Evolutionary conservation across 177 flowering plant genomes (phyloP).

Genomic region (Vitis hybrid): DNA sequence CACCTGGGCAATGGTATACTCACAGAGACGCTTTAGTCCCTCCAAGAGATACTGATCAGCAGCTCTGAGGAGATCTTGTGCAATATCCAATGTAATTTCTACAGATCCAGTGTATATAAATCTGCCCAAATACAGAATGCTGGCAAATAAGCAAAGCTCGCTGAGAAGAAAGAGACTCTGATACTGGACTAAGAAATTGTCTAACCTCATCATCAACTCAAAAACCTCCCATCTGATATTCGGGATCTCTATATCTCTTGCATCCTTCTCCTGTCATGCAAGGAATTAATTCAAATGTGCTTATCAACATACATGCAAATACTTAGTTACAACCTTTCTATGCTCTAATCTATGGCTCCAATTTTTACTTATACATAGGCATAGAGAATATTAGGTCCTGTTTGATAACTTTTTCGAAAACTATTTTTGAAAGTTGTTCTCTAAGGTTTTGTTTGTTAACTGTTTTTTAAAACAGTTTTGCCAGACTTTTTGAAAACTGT

Average conservation of each 20-base stretch:
- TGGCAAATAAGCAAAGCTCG: neutral
- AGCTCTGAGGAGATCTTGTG: constrained; percentile 96
- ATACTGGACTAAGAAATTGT: constrained; percentile 4
- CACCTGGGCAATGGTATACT: constrained; percentile 94
- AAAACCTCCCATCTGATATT: constrained; percentile 96
- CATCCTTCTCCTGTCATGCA: constrained; percentile 84
- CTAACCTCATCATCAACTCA: constrained; percentile 98
- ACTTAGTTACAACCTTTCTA: neutral
- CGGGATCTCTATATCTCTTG: constrained; percentile 91
- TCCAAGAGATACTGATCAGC: constrained; percentile 99
- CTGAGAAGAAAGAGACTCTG: neutral
- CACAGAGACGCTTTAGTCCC: constrained; percentile 94
- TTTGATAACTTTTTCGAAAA: too few relatives aligned
- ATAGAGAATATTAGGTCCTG: too few relatives aligned
- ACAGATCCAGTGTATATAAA: constrained; percentile 96
- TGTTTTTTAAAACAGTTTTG: too few relatives aligned
- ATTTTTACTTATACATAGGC: too few relatives aligned
- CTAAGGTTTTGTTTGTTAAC: too few relatives aligned
- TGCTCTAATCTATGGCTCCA: neutral
- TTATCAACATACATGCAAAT: neutral
- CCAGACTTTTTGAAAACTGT: too few relatives aligned
- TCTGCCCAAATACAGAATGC: constrained; percentile 36
- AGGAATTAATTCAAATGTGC: neutral
- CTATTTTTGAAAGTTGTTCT: too few relatives aligned
- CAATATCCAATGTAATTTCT: constrained; percentile 69